Evolutionary conservation across 306 rosid species (phyloP).

Genomic region (Malus domestica): ASM211411v1 NC_041793.1:34832001-34832500

Average conservation of each 20-base stretch:
- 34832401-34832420: conserved; percentile 20
- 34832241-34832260: conserved; percentile 20
- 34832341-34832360: conserved; percentile 24
- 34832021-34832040: conserved; percentile 33
- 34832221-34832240: conserved; percentile 7
- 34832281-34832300: conserved; percentile 42
- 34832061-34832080: conserved; percentile 23
- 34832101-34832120: conserved; percentile 39
- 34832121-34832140: conserved; percentile 29
- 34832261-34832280: conserved; percentile 30
- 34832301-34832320: conserved; percentile 32
- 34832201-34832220: not conserved
- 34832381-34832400: conserved; percentile 37
- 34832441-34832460: conserved; percentile 29
- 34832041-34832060: conserved; percentile 34
- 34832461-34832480: not conserved
- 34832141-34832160: not conserved
- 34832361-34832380: conserved; percentile 38
- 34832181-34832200: not conserved
- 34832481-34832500: not conserved
- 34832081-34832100: conserved; percentile 34
- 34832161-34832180: not conserved
- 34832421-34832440: conserved; percentile 31
- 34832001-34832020: conserved; percentile 16
- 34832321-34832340: conserved; percentile 39